Conservation (phyloP, 2,329 filamentous ascomycete species). For the Huntiella moniliformis region DNA sequence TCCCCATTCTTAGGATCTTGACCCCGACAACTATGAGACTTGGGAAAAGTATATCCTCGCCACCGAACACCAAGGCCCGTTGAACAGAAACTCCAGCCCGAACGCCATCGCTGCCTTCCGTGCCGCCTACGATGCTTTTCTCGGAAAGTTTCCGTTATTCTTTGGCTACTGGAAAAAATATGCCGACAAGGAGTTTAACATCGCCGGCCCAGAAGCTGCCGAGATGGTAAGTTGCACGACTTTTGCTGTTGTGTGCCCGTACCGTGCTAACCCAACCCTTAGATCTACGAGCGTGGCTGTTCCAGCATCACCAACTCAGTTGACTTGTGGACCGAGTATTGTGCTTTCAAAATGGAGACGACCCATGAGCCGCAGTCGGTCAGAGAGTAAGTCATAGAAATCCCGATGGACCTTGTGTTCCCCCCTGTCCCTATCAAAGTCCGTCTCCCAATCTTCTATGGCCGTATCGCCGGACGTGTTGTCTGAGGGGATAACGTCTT, state of each 20-base stretch:
- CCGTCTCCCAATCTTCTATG: background rate
- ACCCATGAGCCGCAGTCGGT: constrained; percentile 87
- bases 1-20: constrained; percentile 29
- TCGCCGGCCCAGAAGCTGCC: constrained; percentile 87
- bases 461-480: too few species aligned
- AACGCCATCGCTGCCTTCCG: constrained; percentile 77
- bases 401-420: constrained; percentile 27
- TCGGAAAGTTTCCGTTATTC: constrained; percentile 82
- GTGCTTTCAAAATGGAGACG: constrained; percentile 93
- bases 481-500: background rate
- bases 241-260: background rate
- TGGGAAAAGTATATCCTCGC: constrained; percentile 86
- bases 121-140: constrained; percentile 77
- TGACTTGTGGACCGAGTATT: constrained; percentile 95
- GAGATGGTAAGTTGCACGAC: constrained; percentile 53
- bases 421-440: constrained; percentile 19
- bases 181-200: constrained; percentile 91
- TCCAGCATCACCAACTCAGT: constrained; percentile 86
- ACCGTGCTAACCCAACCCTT: constrained; percentile 3
- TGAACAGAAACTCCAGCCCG: constrained; percentile 92
- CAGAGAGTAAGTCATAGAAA: constrained; percentile 83
- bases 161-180: constrained; percentile 99
- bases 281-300: constrained; percentile 91
- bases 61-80: constrained; percentile 77
- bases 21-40: constrained; percentile 78